Conservation (phyloP, 352 stramenopile genomes). For the Globisporangium okanoganense region DNA sequence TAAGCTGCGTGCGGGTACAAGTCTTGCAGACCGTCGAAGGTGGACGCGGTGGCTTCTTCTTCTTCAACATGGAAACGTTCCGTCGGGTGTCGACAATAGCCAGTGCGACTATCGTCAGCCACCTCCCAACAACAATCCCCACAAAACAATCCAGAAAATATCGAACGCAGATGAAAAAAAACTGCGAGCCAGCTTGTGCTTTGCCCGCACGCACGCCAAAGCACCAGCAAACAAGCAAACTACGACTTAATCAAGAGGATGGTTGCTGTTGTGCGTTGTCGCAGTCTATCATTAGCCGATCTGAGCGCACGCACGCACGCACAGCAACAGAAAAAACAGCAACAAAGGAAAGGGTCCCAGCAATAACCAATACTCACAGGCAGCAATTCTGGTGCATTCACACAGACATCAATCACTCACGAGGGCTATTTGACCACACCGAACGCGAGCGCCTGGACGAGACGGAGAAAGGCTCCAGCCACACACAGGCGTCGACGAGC, state of each 20-base stretch:
- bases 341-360: too few relatives aligned
- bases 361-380: too few relatives aligned
- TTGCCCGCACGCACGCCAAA: neutral
- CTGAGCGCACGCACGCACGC: neutral
- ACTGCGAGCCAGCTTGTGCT: neutral
- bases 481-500: neutral
- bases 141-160: constrained; percentile 1
- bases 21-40: too few relatives aligned
- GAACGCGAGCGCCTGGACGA: neutral
- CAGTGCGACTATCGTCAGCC: neutral
- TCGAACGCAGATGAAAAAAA: constrained; percentile 4
- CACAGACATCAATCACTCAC: neutral
- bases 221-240: neutral
- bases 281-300: constrained; percentile 2
- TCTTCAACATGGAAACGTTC: neutral
- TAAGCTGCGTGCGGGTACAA: too few relatives aligned
- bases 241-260: neutral
- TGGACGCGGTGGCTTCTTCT: too few relatives aligned
- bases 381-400: neutral
- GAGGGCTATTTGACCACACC: neutral
- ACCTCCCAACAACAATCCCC: neutral
- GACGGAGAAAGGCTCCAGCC: neutral
- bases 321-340: neutral
- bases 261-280: neutral
- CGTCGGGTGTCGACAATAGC: neutral